Conservation (phyloP, 78 protist species). For the Dictyostelium capitatum region DNA sequence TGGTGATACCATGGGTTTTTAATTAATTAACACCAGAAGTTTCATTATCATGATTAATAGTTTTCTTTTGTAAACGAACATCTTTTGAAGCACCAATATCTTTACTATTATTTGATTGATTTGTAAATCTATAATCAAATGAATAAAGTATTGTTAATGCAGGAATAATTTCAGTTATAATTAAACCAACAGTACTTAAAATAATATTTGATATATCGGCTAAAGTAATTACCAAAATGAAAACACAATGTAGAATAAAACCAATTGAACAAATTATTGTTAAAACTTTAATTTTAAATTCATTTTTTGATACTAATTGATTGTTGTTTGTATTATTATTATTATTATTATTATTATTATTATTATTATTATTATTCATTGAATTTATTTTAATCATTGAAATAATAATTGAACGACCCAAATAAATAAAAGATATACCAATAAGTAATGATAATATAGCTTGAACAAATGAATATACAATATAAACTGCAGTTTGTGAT, state of each 20-base stretch:
- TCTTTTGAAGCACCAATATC: too few relatives aligned
- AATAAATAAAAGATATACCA: slow-evolving; percentile 6
- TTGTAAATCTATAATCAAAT: background rate
- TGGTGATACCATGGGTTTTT: too few relatives aligned
- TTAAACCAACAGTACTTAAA: slow-evolving; percentile 25
- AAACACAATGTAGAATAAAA: slow-evolving; percentile 49
- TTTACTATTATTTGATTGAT: background rate
- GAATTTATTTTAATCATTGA: background rate
- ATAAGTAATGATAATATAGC: slow-evolving; percentile 3
- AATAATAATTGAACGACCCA: background rate
- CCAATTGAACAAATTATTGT: slow-evolving; percentile 28
- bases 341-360: too few relatives aligned
- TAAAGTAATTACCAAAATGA: slow-evolving; percentile 19
- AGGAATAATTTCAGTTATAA: slow-evolving; percentile 49
- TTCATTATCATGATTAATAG: too few relatives aligned
- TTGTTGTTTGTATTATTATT: background rate
- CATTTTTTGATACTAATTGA: background rate
- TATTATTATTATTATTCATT: background rate
- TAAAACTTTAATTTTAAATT: background rate
- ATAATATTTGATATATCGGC: slow-evolving; percentile 1
- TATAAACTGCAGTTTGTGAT: background rate
- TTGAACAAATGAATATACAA: slow-evolving; percentile 20
- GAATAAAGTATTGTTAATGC: slow-evolving; percentile 24
- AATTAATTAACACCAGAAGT: too few relatives aligned
- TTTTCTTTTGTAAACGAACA: too few relatives aligned